phyloP scores from a whole-genome alignment of 1,284 basidiomycete species.

The Kalmanozyma brasiliensis region DNA sequence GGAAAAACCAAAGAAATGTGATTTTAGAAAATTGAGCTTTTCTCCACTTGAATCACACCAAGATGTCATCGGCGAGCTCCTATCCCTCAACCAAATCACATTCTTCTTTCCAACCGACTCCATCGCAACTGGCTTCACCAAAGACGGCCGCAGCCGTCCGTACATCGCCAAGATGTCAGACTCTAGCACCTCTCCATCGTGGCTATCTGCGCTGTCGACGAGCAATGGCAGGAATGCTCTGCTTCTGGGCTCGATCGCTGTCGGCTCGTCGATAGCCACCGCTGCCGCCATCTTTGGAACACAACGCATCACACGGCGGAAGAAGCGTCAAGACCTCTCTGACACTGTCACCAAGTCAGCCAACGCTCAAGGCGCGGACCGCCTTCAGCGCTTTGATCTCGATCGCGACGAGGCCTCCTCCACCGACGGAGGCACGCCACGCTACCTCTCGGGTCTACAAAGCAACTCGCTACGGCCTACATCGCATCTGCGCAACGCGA shows the following conservation, averaged over 20 bases:
- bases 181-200: constrained; percentile 28
- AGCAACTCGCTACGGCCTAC: constrained; percentile 32
- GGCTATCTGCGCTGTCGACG: constrained; percentile 30
- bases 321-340: constrained; percentile 48
- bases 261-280: constrained; percentile 57
- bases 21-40: background rate
- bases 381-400: constrained; percentile 38
- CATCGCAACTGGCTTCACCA: background rate
- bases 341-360: constrained; percentile 44
- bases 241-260: constrained; percentile 51
- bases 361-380: constrained; percentile 26
- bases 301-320: constrained; percentile 42
- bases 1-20: too few species aligned
- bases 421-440: constrained; percentile 51
- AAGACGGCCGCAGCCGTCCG: background rate
- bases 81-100: too few species aligned
- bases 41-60: background rate
- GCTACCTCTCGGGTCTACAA: constrained; percentile 47
- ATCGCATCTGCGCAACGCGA: constrained; percentile 37
- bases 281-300: constrained; percentile 49
- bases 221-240: constrained; percentile 33
- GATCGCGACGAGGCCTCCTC: constrained; percentile 36
- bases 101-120: too few species aligned
- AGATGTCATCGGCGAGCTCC: background rate
- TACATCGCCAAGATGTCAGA: constrained; percentile 21